phyloP scores from a whole-genome alignment of 208 protist species.

The Tritrichomonas foetus region DNA sequence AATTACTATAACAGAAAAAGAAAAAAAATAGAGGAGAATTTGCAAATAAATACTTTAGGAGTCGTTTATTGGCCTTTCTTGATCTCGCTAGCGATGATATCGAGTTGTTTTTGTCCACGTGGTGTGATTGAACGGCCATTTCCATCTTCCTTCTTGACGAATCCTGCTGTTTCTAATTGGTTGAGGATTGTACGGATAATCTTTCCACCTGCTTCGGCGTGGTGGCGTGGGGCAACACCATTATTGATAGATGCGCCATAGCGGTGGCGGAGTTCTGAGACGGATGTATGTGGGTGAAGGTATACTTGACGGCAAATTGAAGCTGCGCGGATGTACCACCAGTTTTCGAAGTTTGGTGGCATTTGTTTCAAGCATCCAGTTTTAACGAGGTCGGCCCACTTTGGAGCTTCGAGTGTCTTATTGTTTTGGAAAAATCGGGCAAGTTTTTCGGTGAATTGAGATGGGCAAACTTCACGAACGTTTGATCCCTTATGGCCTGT shows the following conservation, averaged over 20 bases:
- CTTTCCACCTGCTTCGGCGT: constrained; percentile 67
- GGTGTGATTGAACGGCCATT: constrained; percentile 65
- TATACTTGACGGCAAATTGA: constrained; percentile 89
- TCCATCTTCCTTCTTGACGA: constrained; percentile 17
- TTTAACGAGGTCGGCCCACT: no score
- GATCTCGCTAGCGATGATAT: constrained; percentile 79
- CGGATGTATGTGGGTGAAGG: constrained; percentile 75
- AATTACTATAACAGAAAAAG: no score
- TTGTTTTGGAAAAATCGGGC: no score
- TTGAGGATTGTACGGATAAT: constrained; percentile 83
- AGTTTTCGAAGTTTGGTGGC: constrained; percentile 88
- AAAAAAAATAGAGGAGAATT: no score
- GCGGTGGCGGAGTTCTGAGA: constrained; percentile 78
- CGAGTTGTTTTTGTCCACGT: no score
- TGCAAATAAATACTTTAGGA: no score
- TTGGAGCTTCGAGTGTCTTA: no score
- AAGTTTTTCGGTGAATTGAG: constrained; percentile 67
- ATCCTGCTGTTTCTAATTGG: constrained; percentile 70
- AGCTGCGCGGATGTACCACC: constrained; percentile 89
- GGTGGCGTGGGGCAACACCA: constrained; percentile 66
- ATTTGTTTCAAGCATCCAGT: constrained; percentile 84
- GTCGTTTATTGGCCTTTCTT: neutral
- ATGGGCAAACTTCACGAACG: no score
- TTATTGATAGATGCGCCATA: constrained; percentile 68
- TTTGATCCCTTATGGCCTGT: no score